Evolutionary conservation across 805 yeast genomes (phyloP).

Genomic region (Candida incommunis): DNA sequence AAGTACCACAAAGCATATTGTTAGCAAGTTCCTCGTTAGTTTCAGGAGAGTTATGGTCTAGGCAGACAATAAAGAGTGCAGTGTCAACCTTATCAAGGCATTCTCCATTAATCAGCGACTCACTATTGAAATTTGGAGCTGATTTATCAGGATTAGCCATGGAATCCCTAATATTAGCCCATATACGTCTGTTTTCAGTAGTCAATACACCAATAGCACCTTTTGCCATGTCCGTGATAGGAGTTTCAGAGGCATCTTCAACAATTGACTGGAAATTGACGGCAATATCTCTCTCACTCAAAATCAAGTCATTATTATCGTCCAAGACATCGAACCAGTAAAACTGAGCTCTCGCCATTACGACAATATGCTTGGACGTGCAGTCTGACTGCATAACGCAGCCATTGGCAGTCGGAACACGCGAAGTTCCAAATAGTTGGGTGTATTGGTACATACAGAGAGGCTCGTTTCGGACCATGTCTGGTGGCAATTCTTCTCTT

Average conservation of each 20-base stretch:
- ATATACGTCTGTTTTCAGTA: slow-evolving; percentile 74
- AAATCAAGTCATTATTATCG: slow-evolving; percentile 49
- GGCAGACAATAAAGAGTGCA: slow-evolving; percentile 69
- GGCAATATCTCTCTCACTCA: slow-evolving; percentile 62
- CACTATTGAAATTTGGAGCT: slow-evolving; percentile 25
- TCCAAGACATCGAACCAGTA: slow-evolving; percentile 93
- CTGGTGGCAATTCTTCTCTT: slow-evolving; percentile 60
- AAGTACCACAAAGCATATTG: slow-evolving; percentile 80
- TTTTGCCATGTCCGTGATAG: slow-evolving; percentile 47
- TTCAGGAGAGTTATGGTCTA: slow-evolving; percentile 62
- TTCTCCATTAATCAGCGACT: slow-evolving; percentile 37
- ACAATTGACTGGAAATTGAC: slow-evolving; percentile 64
- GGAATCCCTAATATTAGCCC: slow-evolving; percentile 63
- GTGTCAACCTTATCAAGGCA: slow-evolving; percentile 64
- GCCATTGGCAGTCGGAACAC: slow-evolving; percentile 72
- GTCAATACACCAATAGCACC: slow-evolving; percentile 82
- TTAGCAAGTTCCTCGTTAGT: slow-evolving; percentile 48
- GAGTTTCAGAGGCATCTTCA: slow-evolving; percentile 45
- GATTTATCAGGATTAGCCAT: slow-evolving; percentile 20
- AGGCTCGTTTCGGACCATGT: slow-evolving; percentile 42
- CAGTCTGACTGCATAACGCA: slow-evolving; percentile 76
- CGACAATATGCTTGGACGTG: slow-evolving; percentile 66
- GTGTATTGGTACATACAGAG: slow-evolving; percentile 88
- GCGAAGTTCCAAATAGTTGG: slow-evolving; percentile 71
- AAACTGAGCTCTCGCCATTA: slow-evolving; percentile 72